Conservation (phyloP, 2,329 filamentous ascomycete species). For the Ascochyta clinopodiicola region DNA sequence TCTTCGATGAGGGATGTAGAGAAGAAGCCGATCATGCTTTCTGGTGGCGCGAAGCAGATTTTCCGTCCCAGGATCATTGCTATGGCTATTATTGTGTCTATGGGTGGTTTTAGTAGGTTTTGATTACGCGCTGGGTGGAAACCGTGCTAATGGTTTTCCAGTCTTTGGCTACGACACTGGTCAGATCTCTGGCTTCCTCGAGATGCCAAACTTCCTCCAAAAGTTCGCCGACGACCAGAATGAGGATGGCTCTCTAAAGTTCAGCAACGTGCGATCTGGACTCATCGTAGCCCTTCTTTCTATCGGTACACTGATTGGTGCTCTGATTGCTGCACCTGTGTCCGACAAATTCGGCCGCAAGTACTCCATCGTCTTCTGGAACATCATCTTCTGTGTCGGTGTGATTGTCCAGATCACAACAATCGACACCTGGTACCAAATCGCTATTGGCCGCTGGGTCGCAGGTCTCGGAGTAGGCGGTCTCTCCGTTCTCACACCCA, state of each 20-base stretch:
- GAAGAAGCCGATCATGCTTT: constrained; percentile 36
- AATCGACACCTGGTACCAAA: constrained; percentile 64
- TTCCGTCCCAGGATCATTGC: constrained; percentile 42
- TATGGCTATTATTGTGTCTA: constrained; percentile 44
- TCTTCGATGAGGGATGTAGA: constrained; percentile 37
- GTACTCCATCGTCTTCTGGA: constrained; percentile 66
- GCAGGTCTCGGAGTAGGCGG: constrained; percentile 71
- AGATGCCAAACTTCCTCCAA: constrained; percentile 44
- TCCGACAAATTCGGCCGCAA: constrained; percentile 68
- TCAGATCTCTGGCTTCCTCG: constrained; percentile 47
- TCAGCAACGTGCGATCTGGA: constrained; percentile 43
- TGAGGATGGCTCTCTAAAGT: constrained; percentile 28
- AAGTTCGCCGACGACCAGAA: constrained; percentile 37
- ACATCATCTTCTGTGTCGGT: constrained; percentile 68
- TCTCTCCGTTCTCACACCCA: constrained; percentile 62
- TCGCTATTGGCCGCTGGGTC: constrained; percentile 69
- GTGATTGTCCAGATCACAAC: constrained; percentile 71
- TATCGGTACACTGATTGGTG: constrained; percentile 76
- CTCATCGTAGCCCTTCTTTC: constrained; percentile 60
- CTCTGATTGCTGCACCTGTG: constrained; percentile 64
- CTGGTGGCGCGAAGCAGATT: constrained; percentile 33
- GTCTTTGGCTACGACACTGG: constrained; percentile 46
- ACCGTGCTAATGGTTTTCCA: not conserved
- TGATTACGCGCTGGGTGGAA: not conserved
- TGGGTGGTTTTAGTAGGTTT: constrained; percentile 41